Base-by-base conservation (phyloP, 306 rosid genomes). In the Parietaria judaica region DNA sequence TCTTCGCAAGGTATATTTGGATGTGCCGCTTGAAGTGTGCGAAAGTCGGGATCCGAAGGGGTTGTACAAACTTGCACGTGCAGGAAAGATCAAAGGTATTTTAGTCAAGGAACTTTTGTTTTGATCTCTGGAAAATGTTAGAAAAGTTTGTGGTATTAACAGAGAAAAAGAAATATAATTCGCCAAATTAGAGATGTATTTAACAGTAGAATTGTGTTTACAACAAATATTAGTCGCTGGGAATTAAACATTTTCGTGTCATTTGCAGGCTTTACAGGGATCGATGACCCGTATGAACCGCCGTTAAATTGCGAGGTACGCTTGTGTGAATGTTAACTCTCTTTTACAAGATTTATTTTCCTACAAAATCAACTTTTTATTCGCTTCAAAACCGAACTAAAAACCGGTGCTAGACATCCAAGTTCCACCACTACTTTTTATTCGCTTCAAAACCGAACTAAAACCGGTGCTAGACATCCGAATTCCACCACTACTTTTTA, bases 31-130 rank as follows among this genome's bases (percentile, higher is more conserved):
- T 47, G 76, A 79, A 36, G 75, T 92, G 62, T 92, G 99, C 66
- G 99, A 92, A 81, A 70, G 78, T 55, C 78, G 95, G 74, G 99
- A 92, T 58, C 96, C 99, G 9, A 92, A 92, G 79, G 99, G 99
- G 14, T 90, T 92, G 51, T 92, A 92, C 83, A 86, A 86, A 74
- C 96, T 92, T 67, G 95, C 95, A 58, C 86, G 99, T 47, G 85
- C 90, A 56, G 99, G 96, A 72, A 84, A 86, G 84, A 88, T 92
- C 66, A 83, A 74, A 86, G 94, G 99, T 92, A 72, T 37, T 11
- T 11, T 5, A 4, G 10, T 49, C 53, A 9, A 7, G 3, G 14
- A 49, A n/a, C 53, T n/a, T 49, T n/a, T 49, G 31, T 23, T 23
- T 23, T 23, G 31, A 23, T 23, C 31, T 23, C 31, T 23, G 31